phyloP scores from a whole-genome alignment of 495 filamentous ascomycete genomes.

The Aspergillus kassunensis region DNA sequence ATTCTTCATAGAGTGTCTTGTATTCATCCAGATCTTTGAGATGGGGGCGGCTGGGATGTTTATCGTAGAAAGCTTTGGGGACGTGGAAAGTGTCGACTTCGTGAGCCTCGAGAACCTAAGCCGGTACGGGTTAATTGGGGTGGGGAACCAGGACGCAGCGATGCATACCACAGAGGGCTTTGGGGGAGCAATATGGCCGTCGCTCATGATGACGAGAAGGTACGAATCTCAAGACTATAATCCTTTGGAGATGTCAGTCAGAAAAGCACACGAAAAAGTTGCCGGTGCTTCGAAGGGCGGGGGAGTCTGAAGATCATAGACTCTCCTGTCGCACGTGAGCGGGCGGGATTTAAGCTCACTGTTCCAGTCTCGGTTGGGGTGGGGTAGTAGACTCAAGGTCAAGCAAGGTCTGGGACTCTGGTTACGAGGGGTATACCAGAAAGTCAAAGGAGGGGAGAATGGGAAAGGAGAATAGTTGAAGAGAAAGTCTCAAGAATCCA shows the following conservation, averaged over 20 bases:
- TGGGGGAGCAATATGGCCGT: conserved; percentile 49
- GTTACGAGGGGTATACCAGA: background rate
- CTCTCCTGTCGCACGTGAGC: conserved; percentile 9
- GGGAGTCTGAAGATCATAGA: background rate
- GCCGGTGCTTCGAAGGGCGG: background rate
- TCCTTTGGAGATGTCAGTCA: background rate
- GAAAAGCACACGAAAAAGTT: background rate
- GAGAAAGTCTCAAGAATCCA: conserved; percentile 1
- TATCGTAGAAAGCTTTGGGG: conserved; percentile 59
- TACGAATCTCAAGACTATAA: background rate
- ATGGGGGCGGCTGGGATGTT: conserved; percentile 67
- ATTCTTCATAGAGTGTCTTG: conserved; percentile 90
- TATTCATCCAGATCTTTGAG: conserved; percentile 77
- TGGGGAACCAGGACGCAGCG: background rate
- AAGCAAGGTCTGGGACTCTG: too few species aligned
- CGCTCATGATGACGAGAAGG: conserved; percentile 55
- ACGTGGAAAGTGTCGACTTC: conserved; percentile 78
- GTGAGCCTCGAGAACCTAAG: conserved; percentile 66
- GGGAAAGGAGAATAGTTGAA: conserved; percentile 6
- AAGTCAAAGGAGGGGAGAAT: background rate
- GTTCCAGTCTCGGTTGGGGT: conserved; percentile 3
- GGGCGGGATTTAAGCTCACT: conserved; percentile 18
- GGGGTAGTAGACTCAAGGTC: too few species aligned
- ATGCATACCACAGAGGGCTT: conserved; percentile 62
- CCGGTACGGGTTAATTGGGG: conserved; percentile 10